Conservation (phyloP, 2,329 filamentous ascomycete genomes). For the Blastomyces emzantsi region DNA sequence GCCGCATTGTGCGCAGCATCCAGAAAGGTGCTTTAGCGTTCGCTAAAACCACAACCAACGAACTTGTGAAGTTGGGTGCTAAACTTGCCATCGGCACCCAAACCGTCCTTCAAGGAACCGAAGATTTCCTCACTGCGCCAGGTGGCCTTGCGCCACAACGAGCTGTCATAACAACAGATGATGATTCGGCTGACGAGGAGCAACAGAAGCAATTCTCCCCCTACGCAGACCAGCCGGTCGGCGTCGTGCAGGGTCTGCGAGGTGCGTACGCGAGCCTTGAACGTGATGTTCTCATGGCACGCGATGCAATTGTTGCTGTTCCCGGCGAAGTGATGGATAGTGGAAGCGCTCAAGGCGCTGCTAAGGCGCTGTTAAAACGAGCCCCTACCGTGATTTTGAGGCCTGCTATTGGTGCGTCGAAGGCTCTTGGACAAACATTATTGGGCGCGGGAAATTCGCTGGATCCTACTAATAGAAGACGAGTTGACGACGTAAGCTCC, state of each 20-base stretch:
- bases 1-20: constrained; percentile 81
- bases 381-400: constrained; percentile 90
- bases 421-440: constrained; percentile 79
- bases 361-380: constrained; percentile 65
- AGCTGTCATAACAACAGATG: constrained; percentile 47
- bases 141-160: constrained; percentile 27
- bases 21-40: constrained; percentile 86
- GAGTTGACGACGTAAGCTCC: constrained; percentile 78
- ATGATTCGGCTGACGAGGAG: constrained; percentile 54
- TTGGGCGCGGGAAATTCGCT: constrained; percentile 87
- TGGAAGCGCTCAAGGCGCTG: constrained; percentile 68
- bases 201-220: constrained; percentile 73
- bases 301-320: constrained; percentile 89
- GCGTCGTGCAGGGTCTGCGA: constrained; percentile 74
- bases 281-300: constrained; percentile 74
- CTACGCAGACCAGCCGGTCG: constrained; percentile 89
- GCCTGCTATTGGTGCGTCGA: constrained; percentile 81
- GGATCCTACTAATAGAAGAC: constrained; percentile 70
- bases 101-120: constrained; percentile 80
- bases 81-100: constrained; percentile 94
- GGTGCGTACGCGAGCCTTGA: constrained; percentile 76
- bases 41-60: constrained; percentile 84
- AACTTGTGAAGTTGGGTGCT: constrained; percentile 87
- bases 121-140: constrained; percentile 56
- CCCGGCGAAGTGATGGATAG: constrained; percentile 87